Evolutionary conservation across 2,329 filamentous ascomycete species (phyloP).

Genomic region (Penicillium vulpinum): DNA sequence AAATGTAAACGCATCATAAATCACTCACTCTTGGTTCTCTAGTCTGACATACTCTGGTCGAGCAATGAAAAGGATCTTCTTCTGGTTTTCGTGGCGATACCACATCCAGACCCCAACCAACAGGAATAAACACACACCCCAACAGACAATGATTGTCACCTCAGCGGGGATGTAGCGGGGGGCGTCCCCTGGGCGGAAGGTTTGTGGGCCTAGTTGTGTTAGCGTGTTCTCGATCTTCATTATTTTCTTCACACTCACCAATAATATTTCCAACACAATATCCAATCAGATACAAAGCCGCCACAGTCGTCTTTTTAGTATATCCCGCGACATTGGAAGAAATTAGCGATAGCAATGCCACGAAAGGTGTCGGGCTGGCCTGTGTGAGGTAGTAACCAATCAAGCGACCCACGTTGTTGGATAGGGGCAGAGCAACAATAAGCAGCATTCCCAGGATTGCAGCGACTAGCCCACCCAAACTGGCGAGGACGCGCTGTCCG

Average conservation of each 20-base stretch:
- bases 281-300: slow-evolving; percentile 44
- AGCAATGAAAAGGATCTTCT: slow-evolving; percentile 56
- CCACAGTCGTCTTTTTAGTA: slow-evolving; percentile 50
- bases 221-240: background rate
- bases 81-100: slow-evolving; percentile 59
- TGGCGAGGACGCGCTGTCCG: slow-evolving; percentile 59
- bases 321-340: slow-evolving; percentile 56
- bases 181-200: slow-evolving; percentile 57
- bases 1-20: background rate
- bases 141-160: slow-evolving; percentile 64
- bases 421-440: slow-evolving; percentile 62
- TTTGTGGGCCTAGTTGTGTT: slow-evolving; percentile 50
- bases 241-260: slow-evolving; percentile 41
- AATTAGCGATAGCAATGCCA: slow-evolving; percentile 63
- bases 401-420: slow-evolving; percentile 59
- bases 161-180: slow-evolving; percentile 64
- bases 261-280: slow-evolving; percentile 56
- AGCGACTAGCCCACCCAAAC: slow-evolving; percentile 52
- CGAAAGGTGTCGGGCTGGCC: slow-evolving; percentile 61
- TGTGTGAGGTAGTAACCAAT: slow-evolving; percentile 67
- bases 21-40: slow-evolving; percentile 64
- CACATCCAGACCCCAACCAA: slow-evolving; percentile 64
- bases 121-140: slow-evolving; percentile 53
- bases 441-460: slow-evolving; percentile 63
- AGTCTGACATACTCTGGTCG: slow-evolving; percentile 60